Percentiles rank a stretch among this genome's conserved stretches.
These are phyloP conservation scores for Pichia inconspicua DNA, from an alignment of 1,139 yeast species.

Conservation along the genomic window DNA sequence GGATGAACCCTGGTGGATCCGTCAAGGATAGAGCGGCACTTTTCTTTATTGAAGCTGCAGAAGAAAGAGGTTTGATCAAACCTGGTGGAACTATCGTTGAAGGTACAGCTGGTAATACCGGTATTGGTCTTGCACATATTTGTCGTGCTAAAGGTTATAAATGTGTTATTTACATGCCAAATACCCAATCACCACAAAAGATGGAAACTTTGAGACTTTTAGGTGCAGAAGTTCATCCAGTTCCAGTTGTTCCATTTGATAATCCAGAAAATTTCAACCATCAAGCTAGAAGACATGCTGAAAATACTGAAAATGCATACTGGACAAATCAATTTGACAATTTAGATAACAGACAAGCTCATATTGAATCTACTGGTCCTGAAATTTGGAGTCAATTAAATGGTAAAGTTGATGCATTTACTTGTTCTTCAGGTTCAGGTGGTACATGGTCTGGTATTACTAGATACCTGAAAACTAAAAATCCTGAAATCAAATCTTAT, in stretches of 20 bases:
- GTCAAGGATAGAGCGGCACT: constrained; percentile 89
- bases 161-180: constrained; percentile 83
- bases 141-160: constrained; percentile 78
- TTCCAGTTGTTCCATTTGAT: constrained; percentile 78
- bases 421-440: constrained; percentile 88
- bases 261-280: constrained; percentile 81
- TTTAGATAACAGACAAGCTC: constrained; percentile 80
- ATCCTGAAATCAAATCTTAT: constrained; percentile 37
- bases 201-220: constrained; percentile 62
- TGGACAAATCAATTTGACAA: constrained; percentile 94
- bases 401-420: constrained; percentile 77
- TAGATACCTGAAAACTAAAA: constrained; percentile 55
- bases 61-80: constrained; percentile 47
- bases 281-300: constrained; percentile 80
- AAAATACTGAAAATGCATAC: constrained; percentile 61
- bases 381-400: constrained; percentile 84
- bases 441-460: constrained; percentile 85
- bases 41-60: constrained; percentile 73
- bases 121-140: constrained; percentile 84
- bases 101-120: constrained; percentile 78
- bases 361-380: constrained; percentile 87
- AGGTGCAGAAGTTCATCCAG: constrained; percentile 85
- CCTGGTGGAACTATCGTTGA: constrained; percentile 60
- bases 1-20: constrained; percentile 92
- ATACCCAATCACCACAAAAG: constrained; percentile 74